A percentile compares a stretch with the other conserved stretches of the same genome.
Evolutionary conservation across 1,139 yeast genomes (phyloP).

Genomic region (Debaryomyces nepalensis): DNA sequence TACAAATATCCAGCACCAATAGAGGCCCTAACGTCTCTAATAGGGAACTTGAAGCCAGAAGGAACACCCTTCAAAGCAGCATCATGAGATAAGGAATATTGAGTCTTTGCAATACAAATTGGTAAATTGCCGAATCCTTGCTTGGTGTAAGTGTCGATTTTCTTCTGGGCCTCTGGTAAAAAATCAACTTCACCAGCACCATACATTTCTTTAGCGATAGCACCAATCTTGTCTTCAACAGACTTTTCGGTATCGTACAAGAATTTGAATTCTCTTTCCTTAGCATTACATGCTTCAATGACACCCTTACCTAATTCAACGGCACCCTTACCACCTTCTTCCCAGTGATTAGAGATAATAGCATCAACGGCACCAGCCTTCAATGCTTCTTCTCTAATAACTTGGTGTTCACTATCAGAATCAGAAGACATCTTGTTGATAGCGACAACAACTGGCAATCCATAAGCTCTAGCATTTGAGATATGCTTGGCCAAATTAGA

Average conservation of each 20-base stretch:
- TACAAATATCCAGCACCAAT: constrained; percentile 97
- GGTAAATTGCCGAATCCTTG: constrained; percentile 95
- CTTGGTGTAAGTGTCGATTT: constrained; percentile 79
- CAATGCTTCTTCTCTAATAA: constrained; percentile 80
- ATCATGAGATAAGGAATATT: constrained; percentile 94
- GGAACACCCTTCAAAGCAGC: constrained; percentile 95
- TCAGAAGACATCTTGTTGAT: constrained; percentile 91
- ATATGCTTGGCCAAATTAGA: constrained; percentile 92
- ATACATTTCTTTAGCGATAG: constrained; percentile 89
- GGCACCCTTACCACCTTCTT: constrained; percentile 96
- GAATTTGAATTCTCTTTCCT: constrained; percentile 62
- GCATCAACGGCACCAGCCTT: constrained; percentile 97
- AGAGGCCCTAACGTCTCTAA: constrained; percentile 90
- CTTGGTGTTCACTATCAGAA: constrained; percentile 79
- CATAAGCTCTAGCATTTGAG: constrained; percentile 80
- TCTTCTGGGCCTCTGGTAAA: constrained; percentile 80
- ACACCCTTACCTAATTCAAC: constrained; percentile 86
- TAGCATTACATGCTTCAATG: constrained; percentile 65
- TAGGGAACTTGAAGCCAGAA: constrained; percentile 90
- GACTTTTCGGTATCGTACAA: constrained; percentile 73
- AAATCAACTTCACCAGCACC: constrained; percentile 92
- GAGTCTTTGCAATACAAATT: constrained; percentile 97
- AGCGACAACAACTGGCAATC: constrained; percentile 94
- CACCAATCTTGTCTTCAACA: constrained; percentile 81
- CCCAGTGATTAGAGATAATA: constrained; percentile 96